phyloP scores from a whole-genome alignment of 176 grass and related monocot genomes.

The Miscanthus lutarioriparius region DNA sequence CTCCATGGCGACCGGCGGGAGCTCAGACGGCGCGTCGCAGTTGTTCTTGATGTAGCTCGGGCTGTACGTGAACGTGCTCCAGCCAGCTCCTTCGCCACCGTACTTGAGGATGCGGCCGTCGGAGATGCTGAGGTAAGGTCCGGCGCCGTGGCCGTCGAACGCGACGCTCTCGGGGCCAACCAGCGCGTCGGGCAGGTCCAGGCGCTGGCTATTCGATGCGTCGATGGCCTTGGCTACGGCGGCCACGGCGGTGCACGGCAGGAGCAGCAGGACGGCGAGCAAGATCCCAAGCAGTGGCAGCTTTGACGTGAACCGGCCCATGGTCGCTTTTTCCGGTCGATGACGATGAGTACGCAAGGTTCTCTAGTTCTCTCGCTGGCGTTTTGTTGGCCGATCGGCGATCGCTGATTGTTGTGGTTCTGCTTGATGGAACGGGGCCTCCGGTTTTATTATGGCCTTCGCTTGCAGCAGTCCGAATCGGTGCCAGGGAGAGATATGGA shows the following conservation, averaged over 20 bases:
- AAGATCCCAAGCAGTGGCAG: not conserved
- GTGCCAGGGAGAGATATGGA: too few relatives aligned
- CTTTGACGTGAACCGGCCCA: not conserved
- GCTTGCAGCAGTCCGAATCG: too few relatives aligned
- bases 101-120: slow-evolving; percentile 38
- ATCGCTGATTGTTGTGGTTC: too few relatives aligned
- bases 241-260: not conserved
- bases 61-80: slow-evolving; percentile 35
- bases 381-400: too few relatives aligned
- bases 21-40: not conserved
- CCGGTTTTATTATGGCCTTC: too few relatives aligned
- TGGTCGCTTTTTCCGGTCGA: not conserved
- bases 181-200: not conserved
- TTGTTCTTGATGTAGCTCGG: not conserved
- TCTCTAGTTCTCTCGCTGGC: too few relatives aligned
- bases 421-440: too few relatives aligned
- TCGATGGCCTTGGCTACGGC: not conserved
- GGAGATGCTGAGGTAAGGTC: slow-evolving; percentile 30
- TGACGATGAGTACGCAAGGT: too few relatives aligned
- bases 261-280: not conserved
- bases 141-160: slow-evolving; percentile 23
- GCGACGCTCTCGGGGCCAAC: slow-evolving; percentile 42
- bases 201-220: not conserved
- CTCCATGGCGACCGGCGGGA: not conserved
- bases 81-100: not conserved